phyloP scores from a whole-genome alignment of 2,329 filamentous ascomycete genomes.

The Apiospora koreana region DNA sequence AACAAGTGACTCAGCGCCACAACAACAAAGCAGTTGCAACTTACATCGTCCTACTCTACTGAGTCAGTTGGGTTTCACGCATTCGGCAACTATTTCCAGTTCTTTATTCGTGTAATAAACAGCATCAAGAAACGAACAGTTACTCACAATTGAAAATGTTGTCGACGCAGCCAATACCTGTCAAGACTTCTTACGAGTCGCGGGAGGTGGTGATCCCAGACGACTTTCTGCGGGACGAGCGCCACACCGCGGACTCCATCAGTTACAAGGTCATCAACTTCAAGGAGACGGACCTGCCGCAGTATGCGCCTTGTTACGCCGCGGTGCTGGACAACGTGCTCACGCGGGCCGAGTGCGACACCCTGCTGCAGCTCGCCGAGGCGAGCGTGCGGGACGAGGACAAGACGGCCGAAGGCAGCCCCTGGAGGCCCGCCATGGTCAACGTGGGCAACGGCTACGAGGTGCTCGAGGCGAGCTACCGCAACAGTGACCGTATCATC shows the following conservation, averaged over 20 bases:
- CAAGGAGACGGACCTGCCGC: slow-evolving; percentile 45
- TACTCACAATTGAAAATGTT: not conserved
- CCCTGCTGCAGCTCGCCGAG: slow-evolving; percentile 54
- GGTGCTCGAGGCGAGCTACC: slow-evolving; percentile 54
- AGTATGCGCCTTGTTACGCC: slow-evolving; percentile 58
- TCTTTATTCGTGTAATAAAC: not conserved
- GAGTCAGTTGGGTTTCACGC: not conserved
- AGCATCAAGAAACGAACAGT: not conserved
- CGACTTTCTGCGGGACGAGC: slow-evolving; percentile 46
- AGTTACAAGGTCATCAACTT: slow-evolving; percentile 56
- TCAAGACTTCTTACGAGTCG: slow-evolving; percentile 35
- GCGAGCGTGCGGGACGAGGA: slow-evolving; percentile 51
- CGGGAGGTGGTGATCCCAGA: slow-evolving; percentile 41
- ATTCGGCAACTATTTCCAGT: not conserved
- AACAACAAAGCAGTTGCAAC: not conserved
- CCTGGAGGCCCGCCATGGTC: slow-evolving; percentile 71
- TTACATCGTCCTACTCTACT: not conserved
- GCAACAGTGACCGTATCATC: slow-evolving; percentile 76
- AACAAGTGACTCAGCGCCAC: not conserved
- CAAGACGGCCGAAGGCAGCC: slow-evolving; percentile 27
- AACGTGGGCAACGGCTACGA: slow-evolving; percentile 66
- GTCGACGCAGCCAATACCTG: slow-evolving; percentile 15
- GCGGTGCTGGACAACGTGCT: slow-evolving; percentile 55
- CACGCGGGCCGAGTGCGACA: slow-evolving; percentile 25
- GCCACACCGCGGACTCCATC: slow-evolving; percentile 45